Evolutionary conservation across 805 yeast genomes (phyloP), one percentile per base, ranked within the genome.

Genomic region (Pichia nanzhaoensis): DNA sequence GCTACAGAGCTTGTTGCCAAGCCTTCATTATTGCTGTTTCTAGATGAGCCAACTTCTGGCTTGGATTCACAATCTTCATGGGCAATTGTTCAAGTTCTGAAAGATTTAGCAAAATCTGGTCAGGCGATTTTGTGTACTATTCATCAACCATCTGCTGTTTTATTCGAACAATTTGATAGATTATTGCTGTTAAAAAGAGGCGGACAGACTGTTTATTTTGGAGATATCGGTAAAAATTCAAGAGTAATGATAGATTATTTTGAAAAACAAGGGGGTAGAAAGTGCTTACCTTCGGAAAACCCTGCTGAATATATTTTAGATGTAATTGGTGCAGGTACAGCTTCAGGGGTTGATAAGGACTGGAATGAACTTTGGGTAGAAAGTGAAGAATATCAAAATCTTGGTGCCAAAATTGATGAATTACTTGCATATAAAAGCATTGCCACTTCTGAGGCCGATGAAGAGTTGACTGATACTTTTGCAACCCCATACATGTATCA

Each of bases 241-340:
- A 47, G 50, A 20, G 62, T 65, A 4, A 54, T 75, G 58, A 62
- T 74, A 30, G 56, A 69, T 39, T 74, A 75, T 56, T 74, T 75
- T 51, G 78, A 73, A 55, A 57, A 55, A 16, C 55, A 70, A 50
- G 78, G 95, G 31, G 88, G 90, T 34, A 75, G 80, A 48, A 70
- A 73, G 43, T 84, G 93, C 68, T 70, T 67, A 30, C 61, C 61
- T 12, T 63, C 67, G 32, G 88, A 80, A 45, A 83, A 83, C 52
- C 89, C 90, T 20, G 89, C 89, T 30, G 90, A 82, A 62, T 83
- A 82, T 67, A 79, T 82, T 64, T 65, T 83, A 54, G 80, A 80
- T 50, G 78, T 78, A 46, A 80, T 84, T 61, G 91, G 91, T 49
- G 90, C 91, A 30, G 90, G 87, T 58, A 88, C 91, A 3, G 82